These are phyloP conservation scores for Tympanopsis confertula DNA, from an alignment of 2,329 filamentous ascomycete genomes.

Conservation along the genomic window DNA sequence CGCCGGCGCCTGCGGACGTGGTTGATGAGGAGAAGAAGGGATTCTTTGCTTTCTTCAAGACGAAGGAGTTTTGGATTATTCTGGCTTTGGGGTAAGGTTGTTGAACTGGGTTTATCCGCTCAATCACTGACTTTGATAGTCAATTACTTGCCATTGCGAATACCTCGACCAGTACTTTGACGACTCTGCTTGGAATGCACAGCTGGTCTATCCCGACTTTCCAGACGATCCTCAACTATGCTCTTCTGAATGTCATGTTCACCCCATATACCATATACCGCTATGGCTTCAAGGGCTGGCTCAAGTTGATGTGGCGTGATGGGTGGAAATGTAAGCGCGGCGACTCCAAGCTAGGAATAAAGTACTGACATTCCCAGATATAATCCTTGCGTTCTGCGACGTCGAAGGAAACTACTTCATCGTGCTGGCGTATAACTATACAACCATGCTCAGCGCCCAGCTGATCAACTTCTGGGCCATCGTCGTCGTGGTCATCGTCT, in stretches of 20 bases:
- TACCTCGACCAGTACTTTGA: conserved; percentile 54
- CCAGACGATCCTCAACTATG: conserved; percentile 57
- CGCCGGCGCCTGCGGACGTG: neutral
- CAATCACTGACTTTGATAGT: conserved; percentile 15
- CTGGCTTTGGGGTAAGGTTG: conserved; percentile 36
- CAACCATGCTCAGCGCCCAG: conserved; percentile 55
- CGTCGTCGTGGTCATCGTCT: conserved; percentile 50
- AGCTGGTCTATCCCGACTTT: conserved; percentile 54
- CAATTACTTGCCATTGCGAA: conserved; percentile 51
- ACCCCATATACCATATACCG: conserved; percentile 54
- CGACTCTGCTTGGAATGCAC: conserved; percentile 36
- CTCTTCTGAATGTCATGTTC: conserved; percentile 50
- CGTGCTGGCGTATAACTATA: conserved; percentile 50
- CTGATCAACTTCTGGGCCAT: conserved; percentile 66
- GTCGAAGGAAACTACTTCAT: conserved; percentile 62
- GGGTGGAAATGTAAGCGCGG: conserved; percentile 41
- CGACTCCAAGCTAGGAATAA: neutral
- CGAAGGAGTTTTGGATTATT: conserved; percentile 53
- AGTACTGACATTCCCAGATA: conserved; percentile 23
- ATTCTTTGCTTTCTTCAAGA: conserved; percentile 36
- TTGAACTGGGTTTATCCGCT: conserved; percentile 1
- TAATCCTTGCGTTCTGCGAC: conserved; percentile 57
- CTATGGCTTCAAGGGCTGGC: conserved; percentile 50
- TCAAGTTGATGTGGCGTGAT: conserved; percentile 35
- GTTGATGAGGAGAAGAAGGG: conserved; percentile 1